Conservation (phyloP, 31 red algal species). For the Asparagopsis taxiformis region DNA sequence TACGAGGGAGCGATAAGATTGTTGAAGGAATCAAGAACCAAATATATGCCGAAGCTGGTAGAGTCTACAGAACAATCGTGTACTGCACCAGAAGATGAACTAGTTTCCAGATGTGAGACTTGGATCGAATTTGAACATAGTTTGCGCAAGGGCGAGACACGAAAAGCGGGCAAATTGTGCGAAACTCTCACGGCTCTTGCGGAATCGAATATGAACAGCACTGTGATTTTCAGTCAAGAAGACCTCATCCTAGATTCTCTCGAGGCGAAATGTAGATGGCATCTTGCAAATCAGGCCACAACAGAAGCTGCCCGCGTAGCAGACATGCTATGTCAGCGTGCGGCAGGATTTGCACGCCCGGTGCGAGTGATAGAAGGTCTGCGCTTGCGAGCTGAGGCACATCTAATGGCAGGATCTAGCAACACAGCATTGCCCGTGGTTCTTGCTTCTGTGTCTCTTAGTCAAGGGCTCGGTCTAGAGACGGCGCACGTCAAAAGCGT, state of each 20-base stretch:
- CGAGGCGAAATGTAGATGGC: slow-evolving; percentile 7
- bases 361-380: slow-evolving; percentile 26
- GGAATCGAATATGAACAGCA: background rate
- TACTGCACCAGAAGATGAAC: slow-evolving; percentile 16
- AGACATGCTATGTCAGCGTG: slow-evolving; percentile 9
- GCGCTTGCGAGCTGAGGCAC: slow-evolving; percentile 36
- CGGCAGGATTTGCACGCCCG: slow-evolving; percentile 10
- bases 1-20: background rate
- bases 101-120: slow-evolving; percentile 6
- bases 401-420: slow-evolving; percentile 2
- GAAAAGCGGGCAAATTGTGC: background rate
- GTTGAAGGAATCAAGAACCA: background rate
- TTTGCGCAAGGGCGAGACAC: slow-evolving; percentile 1
- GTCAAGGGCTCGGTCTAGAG: slow-evolving; percentile 23
- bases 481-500: slow-evolving; percentile 28
- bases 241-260: slow-evolving; percentile 31
- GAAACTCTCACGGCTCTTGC: slow-evolving; percentile 17
- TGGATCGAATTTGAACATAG: slow-evolving; percentile 22
- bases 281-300: slow-evolving; percentile 4
- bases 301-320: slow-evolving; percentile 22
- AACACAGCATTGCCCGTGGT: slow-evolving; percentile 20
- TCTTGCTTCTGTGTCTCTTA: slow-evolving; percentile 31
- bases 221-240: slow-evolving; percentile 9
- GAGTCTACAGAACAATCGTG: slow-evolving; percentile 6
- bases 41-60: background rate